Percentiles rank a stretch among this genome's conserved stretches.
phyloP scores from a whole-genome alignment of 1,284 basidiomycete species.

The Cronartium ribicola region DNA sequence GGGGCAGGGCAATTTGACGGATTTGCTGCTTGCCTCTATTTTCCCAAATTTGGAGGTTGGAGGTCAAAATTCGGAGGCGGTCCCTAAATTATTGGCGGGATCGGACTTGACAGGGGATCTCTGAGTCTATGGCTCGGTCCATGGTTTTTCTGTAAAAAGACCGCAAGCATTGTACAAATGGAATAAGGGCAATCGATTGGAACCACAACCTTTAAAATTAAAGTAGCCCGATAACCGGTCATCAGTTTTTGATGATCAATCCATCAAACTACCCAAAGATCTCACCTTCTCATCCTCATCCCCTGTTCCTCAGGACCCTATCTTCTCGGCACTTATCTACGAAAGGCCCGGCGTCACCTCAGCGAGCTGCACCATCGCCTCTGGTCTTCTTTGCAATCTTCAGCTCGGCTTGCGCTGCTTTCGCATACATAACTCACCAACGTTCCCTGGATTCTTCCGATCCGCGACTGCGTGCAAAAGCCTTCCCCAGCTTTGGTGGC shows the following conservation, averaged over 20 bases:
- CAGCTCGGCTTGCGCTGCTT: conserved; percentile 24
- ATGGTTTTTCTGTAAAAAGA: too few relatives aligned
- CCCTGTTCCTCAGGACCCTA: neutral
- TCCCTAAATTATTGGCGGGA: too few relatives aligned
- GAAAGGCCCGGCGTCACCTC: neutral
- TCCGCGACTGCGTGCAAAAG: conserved; percentile 33
- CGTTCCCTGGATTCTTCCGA: conserved; percentile 33
- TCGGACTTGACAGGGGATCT: too few relatives aligned
- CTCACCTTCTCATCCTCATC: neutral
- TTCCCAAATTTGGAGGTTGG: too few relatives aligned
- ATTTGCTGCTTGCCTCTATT: too few relatives aligned
- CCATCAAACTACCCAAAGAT: neutral
- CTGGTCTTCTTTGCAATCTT: conserved; percentile 39
- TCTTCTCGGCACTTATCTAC: neutral
- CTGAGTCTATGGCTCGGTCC: too few relatives aligned
- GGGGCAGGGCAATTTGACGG: too few relatives aligned
- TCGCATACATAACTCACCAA: conserved; percentile 31
- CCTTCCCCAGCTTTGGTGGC: conserved; percentile 39
- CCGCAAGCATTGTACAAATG: too few relatives aligned
- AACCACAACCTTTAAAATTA: neutral
- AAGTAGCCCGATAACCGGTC: neutral
- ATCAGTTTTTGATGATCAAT: neutral
- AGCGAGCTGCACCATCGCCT: conserved; percentile 34
- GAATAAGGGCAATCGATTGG: too few relatives aligned
- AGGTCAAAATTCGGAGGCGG: too few relatives aligned